A percentile compares a stretch with the other conserved stretches of the same genome.
These are phyloP conservation scores for Lablab purpureus DNA, from an alignment of 306 rosid species.

Conservation along the genomic window DNA sequence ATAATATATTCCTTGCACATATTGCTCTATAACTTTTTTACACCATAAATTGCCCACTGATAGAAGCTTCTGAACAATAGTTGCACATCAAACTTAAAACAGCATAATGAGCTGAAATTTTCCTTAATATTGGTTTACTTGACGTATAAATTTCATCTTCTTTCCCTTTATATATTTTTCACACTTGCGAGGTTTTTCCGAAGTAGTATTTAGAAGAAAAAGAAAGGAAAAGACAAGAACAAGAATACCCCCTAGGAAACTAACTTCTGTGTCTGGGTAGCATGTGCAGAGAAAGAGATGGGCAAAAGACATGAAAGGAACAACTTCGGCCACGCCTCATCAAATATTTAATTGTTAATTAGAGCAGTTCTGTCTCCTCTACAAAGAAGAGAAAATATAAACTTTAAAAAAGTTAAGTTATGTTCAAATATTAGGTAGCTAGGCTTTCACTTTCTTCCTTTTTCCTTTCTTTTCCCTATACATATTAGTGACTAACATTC, in stretches of 20 bases:
- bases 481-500: conserved; percentile 47
- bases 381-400: conserved; percentile 3
- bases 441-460: conserved; percentile 12
- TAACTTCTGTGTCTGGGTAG: neutral
- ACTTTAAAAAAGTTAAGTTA: conserved; percentile 22
- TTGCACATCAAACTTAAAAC: neutral
- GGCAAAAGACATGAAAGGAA: neutral
- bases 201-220: neutral
- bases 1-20: neutral
- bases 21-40: neutral
- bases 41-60: neutral
- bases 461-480: conserved; percentile 13
- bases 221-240: neutral
- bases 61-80: neutral
- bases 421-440: neutral
- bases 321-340: conserved; percentile 6
- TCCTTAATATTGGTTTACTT: neutral
- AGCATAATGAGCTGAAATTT: neutral
- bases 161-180: neutral
- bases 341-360: conserved; percentile 19
- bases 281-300: neutral
- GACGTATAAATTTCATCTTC: conserved; percentile 7
- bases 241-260: neutral
- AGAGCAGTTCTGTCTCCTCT: conserved; percentile 14
- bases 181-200: neutral